These are phyloP conservation scores for Pseudogymnoascus sp. DNA, from an alignment of 2,329 filamentous ascomycete genomes.

Conservation along the genomic window DNA sequence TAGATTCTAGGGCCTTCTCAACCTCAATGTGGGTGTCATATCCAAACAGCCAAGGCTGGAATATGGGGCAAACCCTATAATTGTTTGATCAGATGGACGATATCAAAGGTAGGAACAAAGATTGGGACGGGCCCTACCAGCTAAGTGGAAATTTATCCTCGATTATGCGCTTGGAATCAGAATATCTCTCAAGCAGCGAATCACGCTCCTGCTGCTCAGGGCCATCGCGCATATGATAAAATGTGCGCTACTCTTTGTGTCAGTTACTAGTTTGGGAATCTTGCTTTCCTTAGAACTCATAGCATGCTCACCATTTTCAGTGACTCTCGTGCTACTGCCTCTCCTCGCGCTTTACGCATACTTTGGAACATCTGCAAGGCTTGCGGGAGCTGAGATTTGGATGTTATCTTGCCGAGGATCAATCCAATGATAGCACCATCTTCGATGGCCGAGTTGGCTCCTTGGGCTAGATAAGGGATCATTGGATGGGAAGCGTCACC, in stretches of 20 bases:
- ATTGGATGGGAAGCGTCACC: constrained; percentile 58
- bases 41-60: constrained; percentile 56
- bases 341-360: constrained; percentile 40
- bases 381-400: constrained; percentile 36
- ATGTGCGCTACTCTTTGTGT: constrained; percentile 33
- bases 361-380: constrained; percentile 38
- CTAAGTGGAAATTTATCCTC: constrained; percentile 48
- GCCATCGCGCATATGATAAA: constrained; percentile 46
- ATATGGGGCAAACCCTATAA: constrained; percentile 47
- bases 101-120: not conserved
- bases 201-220: constrained; percentile 50
- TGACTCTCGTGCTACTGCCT: constrained; percentile 51
- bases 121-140: constrained; percentile 30
- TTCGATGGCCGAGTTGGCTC: constrained; percentile 59
- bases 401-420: constrained; percentile 43
- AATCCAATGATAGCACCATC: constrained; percentile 58
- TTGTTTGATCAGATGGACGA: not conserved
- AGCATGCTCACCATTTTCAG: constrained; percentile 36
- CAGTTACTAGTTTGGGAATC: not conserved
- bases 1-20: constrained; percentile 30
- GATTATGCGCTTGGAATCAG: constrained; percentile 42
- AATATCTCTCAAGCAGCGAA: constrained; percentile 41
- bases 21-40: constrained; percentile 53
- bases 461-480: constrained; percentile 55
- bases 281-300: constrained; percentile 18